Evolutionary conservation across 2,329 filamentous ascomycete species (phyloP), one percentile per base, ranked within the genome.

Genomic region (Neonectria punicea): DNA sequence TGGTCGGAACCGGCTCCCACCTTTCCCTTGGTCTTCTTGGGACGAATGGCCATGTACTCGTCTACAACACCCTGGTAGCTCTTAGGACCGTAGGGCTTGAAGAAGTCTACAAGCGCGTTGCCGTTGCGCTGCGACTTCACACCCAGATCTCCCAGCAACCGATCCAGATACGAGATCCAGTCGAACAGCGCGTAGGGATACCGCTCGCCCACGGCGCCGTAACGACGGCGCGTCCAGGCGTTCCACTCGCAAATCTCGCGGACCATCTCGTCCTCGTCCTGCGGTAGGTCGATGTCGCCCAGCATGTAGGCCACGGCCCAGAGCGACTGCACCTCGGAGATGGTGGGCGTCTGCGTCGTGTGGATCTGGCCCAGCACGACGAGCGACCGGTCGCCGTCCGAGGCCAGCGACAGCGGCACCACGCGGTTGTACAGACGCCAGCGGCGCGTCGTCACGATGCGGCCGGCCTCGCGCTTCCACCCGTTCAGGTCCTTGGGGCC

Each of bases 141-240:
- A 4, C 44, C 55, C 55, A 58, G 20, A 25, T 58, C 55, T 13
- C 20, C 22, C 22, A 58, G 49, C n/a, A 58, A 3, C 16, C 25
- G 47, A n/a, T 58, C 55, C 16, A 58, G 34, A 13, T 58, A 58
- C 25, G 55, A 43, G 16, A 58, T 28, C n/a, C 47, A 58, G 55
- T 58, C 55, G 25, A 49, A 58, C 2, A 58, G 55, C 22, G 55
- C 47, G n/a, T 58, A 58, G 16, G 55, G 55, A n/a, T 49, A 58
- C 8, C 49, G 47, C 43, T 58, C 41, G n/a, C 55, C 55, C 30
- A 49, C 41, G 41, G 28, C 18, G 8, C 47, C 41, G 43, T 58
- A 58, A 14, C 55, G 41, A n/a, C 34, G 28, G 22, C 55, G 55
- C 30, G 55, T 58, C 55, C 55, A 58, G 44, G 43, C 43, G 30